Evolutionary conservation across 2,329 filamentous ascomycete species (phyloP), one percentile per base, ranked within the genome.

Genomic region (Cladosporium sp.): DNA sequence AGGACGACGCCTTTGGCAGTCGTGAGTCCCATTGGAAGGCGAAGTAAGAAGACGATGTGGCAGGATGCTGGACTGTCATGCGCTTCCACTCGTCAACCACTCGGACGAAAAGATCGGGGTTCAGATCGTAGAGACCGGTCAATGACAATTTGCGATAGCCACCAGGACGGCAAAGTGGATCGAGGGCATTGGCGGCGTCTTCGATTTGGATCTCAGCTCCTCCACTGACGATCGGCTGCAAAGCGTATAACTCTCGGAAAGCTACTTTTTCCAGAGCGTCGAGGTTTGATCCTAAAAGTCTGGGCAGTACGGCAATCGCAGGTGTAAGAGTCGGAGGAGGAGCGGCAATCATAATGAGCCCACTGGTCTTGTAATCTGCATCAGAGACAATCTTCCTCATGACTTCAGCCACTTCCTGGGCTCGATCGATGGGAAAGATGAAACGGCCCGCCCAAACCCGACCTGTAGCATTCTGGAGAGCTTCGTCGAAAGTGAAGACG

Each of bases 401-500:
- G 1, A 61, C 68, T 8, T 58, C 45, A 12, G 63, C 62, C 2
- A 74, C 67, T 47, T 67, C 67, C 17, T 63, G 52, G 7, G 66
- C 65, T 54, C 66, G 66, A 15, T 64, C 60, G 0, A 68, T 60
- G 3, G 68, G 65, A 45, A 72, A 75, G 15, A 70, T 57, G 28
- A 72, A 66, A 12, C 54, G 63, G 3, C 69, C 68, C 11, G 59
- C 64, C 71, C 69, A 70, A 36, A 69, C 59, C 1, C 52, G 52
- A 14, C 68, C 68, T 39, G 62, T 49, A 20, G 58, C 34, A 42
- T 64, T 68, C 0, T 65, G 65, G 2, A 70, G 64, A 25, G 62
- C 58, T 36, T 64, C 64, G n/a, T 40, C 43, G 20, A 58, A 51
- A 6, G 55, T 15, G 20, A 51, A 51, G 2, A 39, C 40, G 7